A percentile compares a stretch with the other conserved stretches of the same genome.
These are phyloP conservation scores for Boletus rubropictus DNA, from an alignment of 768 basidiomycete genomes.

Conservation along the genomic window DNA sequence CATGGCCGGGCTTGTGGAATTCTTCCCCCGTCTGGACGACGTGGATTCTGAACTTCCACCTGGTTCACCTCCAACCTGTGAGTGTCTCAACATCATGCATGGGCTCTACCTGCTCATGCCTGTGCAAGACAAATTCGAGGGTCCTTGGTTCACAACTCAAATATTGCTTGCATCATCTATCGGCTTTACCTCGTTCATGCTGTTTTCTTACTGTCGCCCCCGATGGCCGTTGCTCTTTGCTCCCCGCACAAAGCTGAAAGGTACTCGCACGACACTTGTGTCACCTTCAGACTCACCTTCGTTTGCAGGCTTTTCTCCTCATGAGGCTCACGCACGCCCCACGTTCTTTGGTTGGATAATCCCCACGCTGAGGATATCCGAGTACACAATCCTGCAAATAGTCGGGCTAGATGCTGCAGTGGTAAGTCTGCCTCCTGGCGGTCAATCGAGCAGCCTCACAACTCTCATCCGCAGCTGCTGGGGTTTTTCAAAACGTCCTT, in stretches of 20 bases:
- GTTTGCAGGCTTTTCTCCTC: constrained; percentile 77
- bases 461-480: constrained; percentile 55
- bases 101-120: constrained; percentile 4
- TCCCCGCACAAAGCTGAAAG: constrained; percentile 91
- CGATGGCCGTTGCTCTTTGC: constrained; percentile 89
- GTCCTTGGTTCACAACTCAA: constrained; percentile 96
- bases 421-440: constrained; percentile 42
- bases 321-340: constrained; percentile 81
- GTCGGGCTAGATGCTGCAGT: constrained; percentile 97
- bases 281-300: background rate
- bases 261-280: constrained; percentile 34
- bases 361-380: constrained; percentile 84
- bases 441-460: background rate
- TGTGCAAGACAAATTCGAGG: constrained; percentile 67
- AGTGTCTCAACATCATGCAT: constrained; percentile 22
- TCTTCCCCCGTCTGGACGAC: constrained; percentile 26
- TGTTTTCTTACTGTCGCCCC: constrained; percentile 85
- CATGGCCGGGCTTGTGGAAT: background rate
- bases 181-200: constrained; percentile 72
- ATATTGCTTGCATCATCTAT: constrained; percentile 70
- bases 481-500: constrained; percentile 96
- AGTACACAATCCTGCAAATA: constrained; percentile 91
- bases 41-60: constrained; percentile 47
- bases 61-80: constrained; percentile 60
- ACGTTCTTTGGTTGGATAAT: constrained; percentile 96